These are phyloP conservation scores for Sugiyamaella chiloensis DNA, from an alignment of 805 yeast species.

Conservation along the genomic window DNA sequence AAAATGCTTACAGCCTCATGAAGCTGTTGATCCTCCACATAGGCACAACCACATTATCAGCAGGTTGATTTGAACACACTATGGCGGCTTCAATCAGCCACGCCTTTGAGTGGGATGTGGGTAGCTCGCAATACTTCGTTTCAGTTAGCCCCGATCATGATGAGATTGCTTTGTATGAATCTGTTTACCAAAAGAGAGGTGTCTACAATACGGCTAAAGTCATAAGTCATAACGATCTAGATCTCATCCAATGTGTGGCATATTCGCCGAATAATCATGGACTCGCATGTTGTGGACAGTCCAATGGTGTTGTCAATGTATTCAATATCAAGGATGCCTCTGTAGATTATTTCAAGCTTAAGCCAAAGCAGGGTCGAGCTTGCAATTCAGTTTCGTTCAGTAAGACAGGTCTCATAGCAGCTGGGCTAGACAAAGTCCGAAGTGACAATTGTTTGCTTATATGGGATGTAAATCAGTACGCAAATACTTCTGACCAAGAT, in stretches of 20 bases:
- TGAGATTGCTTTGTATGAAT: constrained; percentile 57
- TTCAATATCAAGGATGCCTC: constrained; percentile 51
- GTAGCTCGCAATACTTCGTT: constrained; percentile 53
- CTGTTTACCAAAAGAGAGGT: constrained; percentile 14
- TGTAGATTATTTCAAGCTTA: constrained; percentile 41
- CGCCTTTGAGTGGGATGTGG: constrained; percentile 59
- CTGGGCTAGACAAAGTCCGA: constrained; percentile 75
- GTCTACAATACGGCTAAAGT: constrained; percentile 34
- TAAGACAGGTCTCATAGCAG: constrained; percentile 60
- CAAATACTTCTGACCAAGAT: constrained; percentile 27
- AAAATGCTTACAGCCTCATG: no score
- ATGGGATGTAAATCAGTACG: constrained; percentile 58
- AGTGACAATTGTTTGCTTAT: constrained; percentile 73
- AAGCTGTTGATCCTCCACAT: neutral
- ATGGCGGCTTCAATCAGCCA: constrained; percentile 50
- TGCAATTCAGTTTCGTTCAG: constrained; percentile 75
- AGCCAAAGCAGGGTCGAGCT: constrained; percentile 66
- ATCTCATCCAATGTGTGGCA: constrained; percentile 62
- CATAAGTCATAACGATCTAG: constrained; percentile 48
- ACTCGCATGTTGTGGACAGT: constrained; percentile 65
- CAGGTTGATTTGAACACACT: neutral
- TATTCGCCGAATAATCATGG: constrained; percentile 58
- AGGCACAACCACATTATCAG: neutral
- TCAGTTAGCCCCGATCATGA: constrained; percentile 79
- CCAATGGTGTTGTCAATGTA: constrained; percentile 61